A percentile compares a stretch with the other conserved stretches of the same genome.
These are phyloP conservation scores for Jaminaea rosea DNA, from an alignment of 1,284 basidiomycete genomes.

Conservation along the genomic window DNA sequence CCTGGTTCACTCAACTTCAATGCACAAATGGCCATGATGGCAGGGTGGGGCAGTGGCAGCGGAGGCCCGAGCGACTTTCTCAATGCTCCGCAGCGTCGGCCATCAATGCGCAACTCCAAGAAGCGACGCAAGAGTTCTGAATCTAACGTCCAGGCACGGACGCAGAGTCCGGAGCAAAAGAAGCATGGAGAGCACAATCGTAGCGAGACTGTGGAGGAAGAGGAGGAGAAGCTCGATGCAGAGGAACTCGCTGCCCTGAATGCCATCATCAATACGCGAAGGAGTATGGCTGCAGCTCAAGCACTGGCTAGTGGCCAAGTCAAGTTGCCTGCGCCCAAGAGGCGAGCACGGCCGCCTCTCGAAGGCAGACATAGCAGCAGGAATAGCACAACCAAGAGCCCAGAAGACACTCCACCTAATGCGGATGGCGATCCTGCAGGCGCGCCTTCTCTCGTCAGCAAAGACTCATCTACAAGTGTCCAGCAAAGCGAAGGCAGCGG, in stretches of 20 bases:
- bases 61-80: slow-evolving; percentile 17
- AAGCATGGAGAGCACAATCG: background rate
- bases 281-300: slow-evolving; percentile 41
- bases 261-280: slow-evolving; percentile 45
- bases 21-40: slow-evolving; percentile 36
- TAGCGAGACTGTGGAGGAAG: background rate
- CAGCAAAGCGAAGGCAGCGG: background rate
- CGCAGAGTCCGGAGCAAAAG: too few relatives aligned
- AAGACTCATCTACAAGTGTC: background rate
- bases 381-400: background rate
- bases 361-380: background rate
- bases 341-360: background rate
- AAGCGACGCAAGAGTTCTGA: background rate
- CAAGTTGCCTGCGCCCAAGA: slow-evolving; percentile 4
- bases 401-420: background rate
- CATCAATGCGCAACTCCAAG: background rate
- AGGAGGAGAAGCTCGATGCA: slow-evolving; percentile 31
- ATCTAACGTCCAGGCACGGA: background rate
- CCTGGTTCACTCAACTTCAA: slow-evolving; percentile 29
- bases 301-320: slow-evolving; percentile 35
- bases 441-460: background rate
- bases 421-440: background rate
- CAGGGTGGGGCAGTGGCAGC: slow-evolving; percentile 36
- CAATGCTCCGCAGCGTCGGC: slow-evolving; percentile 3
- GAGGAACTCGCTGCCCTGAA: slow-evolving; percentile 44